Percentiles rank a stretch among this genome's conserved stretches.
phyloP scores from a whole-genome alignment of 1,284 basidiomycete genomes.

The Porogramme epimiltina region DNA sequence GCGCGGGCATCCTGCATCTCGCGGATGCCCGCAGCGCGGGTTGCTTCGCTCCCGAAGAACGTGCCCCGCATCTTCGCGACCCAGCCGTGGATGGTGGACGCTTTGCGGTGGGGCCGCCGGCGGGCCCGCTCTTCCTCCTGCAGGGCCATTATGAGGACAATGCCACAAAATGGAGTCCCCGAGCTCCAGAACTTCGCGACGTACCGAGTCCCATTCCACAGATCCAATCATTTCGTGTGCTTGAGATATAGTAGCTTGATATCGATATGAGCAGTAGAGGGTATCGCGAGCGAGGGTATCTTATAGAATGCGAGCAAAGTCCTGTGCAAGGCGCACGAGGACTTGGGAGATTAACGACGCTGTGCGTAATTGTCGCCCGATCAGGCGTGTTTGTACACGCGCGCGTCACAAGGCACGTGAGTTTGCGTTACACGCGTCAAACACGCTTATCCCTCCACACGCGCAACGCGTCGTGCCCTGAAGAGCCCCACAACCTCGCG shows the following conservation, averaged over 20 bases:
- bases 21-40: slow-evolving; percentile 49
- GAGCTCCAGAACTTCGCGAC: slow-evolving; percentile 5
- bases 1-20: slow-evolving; percentile 39
- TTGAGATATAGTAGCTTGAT: not conserved
- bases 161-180: too few relatives aligned
- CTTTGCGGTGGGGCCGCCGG: slow-evolving; percentile 43
- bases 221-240: slow-evolving; percentile 19
- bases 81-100: slow-evolving; percentile 75
- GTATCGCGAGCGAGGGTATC: not conserved
- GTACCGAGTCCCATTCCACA: slow-evolving; percentile 45
- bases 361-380: not conserved
- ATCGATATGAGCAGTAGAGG: not conserved
- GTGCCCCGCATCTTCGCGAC: slow-evolving; percentile 79
- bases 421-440: slow-evolving; percentile 14
- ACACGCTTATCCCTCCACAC: slow-evolving; percentile 4
- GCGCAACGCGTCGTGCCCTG: not conserved
- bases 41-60: slow-evolving; percentile 61
- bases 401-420: slow-evolving; percentile 22
- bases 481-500: not conserved
- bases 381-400: slow-evolving; percentile 13
- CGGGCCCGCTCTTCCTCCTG: slow-evolving; percentile 42
- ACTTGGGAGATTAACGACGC: not conserved
- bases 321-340: not conserved
- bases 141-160: not conserved
- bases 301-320: not conserved